These are phyloP conservation scores for Plasmodium fragile DNA, from an alignment of 169 alveolate genomes.

Conservation along the genomic window DNA sequence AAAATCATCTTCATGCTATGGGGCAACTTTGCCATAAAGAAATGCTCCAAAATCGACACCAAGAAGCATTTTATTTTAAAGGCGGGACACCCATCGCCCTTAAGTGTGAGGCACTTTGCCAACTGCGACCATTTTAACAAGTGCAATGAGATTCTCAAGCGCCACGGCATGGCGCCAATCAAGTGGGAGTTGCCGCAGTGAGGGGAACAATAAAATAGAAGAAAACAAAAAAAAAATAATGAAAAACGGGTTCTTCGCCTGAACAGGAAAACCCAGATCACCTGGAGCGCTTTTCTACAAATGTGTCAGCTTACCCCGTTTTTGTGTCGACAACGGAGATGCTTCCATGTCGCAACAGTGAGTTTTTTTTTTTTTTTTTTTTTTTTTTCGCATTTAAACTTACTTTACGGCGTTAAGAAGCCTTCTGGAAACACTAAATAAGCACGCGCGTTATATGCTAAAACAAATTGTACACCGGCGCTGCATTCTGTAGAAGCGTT, in stretches of 20 bases:
- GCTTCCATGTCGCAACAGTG: neutral
- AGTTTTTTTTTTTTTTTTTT: neutral
- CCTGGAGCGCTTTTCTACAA: neutral
- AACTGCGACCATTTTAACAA: slow-evolving; percentile 90
- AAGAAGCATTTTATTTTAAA: slow-evolving; percentile 92
- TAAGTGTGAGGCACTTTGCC: slow-evolving; percentile 77
- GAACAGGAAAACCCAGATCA: neutral
- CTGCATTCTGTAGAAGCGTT: neutral
- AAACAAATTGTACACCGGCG: neutral
- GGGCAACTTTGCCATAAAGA: slow-evolving; percentile 96
- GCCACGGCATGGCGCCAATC: slow-evolving; percentile 80
- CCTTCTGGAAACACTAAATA: neutral
- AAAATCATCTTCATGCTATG: slow-evolving; percentile 92
- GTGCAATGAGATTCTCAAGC: slow-evolving; percentile 85
- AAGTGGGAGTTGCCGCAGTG: slow-evolving; percentile 84
- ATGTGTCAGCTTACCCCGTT: neutral
- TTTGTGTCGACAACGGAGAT: neutral
- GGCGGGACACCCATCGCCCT: slow-evolving; percentile 99
- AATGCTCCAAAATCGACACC: slow-evolving; percentile 91
- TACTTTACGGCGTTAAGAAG: neutral
- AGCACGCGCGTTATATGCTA: neutral
- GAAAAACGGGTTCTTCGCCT: neutral
- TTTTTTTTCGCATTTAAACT: neutral
- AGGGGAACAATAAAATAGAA: neutral
- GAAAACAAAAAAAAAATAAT: neutral